These are phyloP conservation scores for Starmerella powellii DNA, from an alignment of 805 yeast genomes.

Conservation along the genomic window DNA sequence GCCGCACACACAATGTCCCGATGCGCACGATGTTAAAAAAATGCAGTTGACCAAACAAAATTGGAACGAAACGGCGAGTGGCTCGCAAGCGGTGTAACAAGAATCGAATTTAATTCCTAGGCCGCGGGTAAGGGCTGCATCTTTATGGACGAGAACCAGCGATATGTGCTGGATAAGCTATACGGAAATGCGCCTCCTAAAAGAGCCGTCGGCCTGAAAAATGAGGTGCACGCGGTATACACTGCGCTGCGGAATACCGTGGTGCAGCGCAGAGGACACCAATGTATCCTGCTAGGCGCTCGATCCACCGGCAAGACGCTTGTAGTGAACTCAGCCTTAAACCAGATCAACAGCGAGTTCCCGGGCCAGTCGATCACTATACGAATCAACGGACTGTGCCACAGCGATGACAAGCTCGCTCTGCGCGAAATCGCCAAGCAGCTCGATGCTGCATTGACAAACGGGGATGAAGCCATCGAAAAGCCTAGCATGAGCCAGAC, in stretches of 20 bases:
- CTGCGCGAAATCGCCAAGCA: conserved; percentile 78
- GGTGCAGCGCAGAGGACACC: conserved; percentile 61
- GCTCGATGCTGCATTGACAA: conserved; percentile 39
- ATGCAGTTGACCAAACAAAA: no score
- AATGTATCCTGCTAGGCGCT: conserved; percentile 70
- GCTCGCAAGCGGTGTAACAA: no score
- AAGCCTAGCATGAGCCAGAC: conserved; percentile 26
- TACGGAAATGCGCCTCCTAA: conserved; percentile 22
- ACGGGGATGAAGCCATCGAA: conserved; percentile 25
- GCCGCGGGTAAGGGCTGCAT: background rate
- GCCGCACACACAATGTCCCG: no score
- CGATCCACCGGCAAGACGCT: conserved; percentile 64
- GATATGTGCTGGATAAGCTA: conserved; percentile 25
- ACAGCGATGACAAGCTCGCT: conserved; percentile 64
- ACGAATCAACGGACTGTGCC: conserved; percentile 56
- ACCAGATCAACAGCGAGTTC: conserved; percentile 33
- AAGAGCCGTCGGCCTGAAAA: conserved; percentile 30
- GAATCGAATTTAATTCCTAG: no score
- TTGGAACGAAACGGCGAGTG: no score
- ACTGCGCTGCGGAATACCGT: conserved; percentile 53
- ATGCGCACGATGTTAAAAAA: no score
- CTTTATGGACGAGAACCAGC: conserved; percentile 7
- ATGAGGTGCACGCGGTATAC: conserved; percentile 39
- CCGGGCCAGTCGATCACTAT: conserved; percentile 45
- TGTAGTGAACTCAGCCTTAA: conserved; percentile 46